Base-by-base conservation (phyloP, 371 early-diverging fungal species). In the Apophysomyces elegans region DNA sequence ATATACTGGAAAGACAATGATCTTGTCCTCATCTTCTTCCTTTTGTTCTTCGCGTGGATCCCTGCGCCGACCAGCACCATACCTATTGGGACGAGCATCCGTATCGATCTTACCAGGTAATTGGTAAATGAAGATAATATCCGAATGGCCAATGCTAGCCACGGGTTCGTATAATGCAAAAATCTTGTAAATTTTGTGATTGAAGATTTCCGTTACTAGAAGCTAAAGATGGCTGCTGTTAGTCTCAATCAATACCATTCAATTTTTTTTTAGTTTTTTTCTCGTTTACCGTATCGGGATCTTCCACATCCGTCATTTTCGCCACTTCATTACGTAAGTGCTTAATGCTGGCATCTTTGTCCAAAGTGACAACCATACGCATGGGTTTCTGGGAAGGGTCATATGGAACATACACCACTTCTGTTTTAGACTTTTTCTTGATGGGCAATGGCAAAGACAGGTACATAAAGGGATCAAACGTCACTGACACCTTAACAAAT, bases 381-480 rank as follows among this genome's bases (percentile, higher is more conserved):
- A 71, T 62, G 1, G 77, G 58, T n/a, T 68, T 63, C 11, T 77
- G 47, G 4, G 80, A 74, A 1, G 85, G 80, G 38, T 83, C 77
- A 50, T 85, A 85, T 0, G 89, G 87, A 1, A 90, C 83, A 71
- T 81, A 88, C 0, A 76, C 70, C 21, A 90, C 56, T 12, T 68
- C 72, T n/a, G 81, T 77, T 13, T 76, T 70, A 66, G 65, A 73
- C 57, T 79, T 78, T 65, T 85, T 86, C 59, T 75, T 73, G 35
- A 85, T 78, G 0, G 89, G 90, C n/a, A 89, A 64, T 7, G 90
- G 88, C 46, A 88, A 62, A 16, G 86, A 86, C n/a, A 88, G 68
- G 62, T 84, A 87, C 87, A 87, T 87, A 73, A 88, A 90, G 0
- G 91, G 91, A 62, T 93, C 93, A 69, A 88, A 89, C 4, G 88